Conservation (phyloP, 1,284 basidiomycete species). For the Sutorius eximius region DNA sequence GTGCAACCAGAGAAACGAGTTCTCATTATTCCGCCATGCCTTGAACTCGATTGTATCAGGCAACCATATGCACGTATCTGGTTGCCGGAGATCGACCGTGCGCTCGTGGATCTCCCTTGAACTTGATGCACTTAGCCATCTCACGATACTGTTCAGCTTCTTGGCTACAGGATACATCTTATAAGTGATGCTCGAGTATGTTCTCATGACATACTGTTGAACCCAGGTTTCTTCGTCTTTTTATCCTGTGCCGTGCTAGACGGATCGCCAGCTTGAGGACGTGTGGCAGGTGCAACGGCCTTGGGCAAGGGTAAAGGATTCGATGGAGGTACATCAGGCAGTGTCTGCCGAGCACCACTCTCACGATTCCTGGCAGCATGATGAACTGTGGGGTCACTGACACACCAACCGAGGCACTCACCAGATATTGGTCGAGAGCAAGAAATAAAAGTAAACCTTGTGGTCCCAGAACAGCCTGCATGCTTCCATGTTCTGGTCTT, state of each 20-base stretch:
- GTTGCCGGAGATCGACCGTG: neutral
- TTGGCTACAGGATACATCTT: neutral
- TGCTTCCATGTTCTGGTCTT: neutral
- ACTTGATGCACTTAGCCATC: neutral
- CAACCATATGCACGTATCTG: constrained; percentile 6
- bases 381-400: neutral
- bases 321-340: no score
- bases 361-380: neutral
- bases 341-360: neutral
- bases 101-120: neutral
- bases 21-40: neutral
- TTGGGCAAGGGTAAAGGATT: no score
- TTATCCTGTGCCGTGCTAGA: neutral
- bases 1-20: constrained; percentile 7
- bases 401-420: neutral
- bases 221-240: no score
- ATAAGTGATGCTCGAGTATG: neutral
- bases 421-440: constrained; percentile 9
- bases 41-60: neutral
- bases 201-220: neutral
- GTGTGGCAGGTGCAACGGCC: no score
- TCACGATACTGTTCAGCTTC: neutral
- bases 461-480: neutral
- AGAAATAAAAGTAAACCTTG: constrained; percentile 2
- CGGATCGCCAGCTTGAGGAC: neutral